Evolutionary conservation across 495 filamentous ascomycete genomes (phyloP).

Genomic region (Neurospora pannonica): DNA sequence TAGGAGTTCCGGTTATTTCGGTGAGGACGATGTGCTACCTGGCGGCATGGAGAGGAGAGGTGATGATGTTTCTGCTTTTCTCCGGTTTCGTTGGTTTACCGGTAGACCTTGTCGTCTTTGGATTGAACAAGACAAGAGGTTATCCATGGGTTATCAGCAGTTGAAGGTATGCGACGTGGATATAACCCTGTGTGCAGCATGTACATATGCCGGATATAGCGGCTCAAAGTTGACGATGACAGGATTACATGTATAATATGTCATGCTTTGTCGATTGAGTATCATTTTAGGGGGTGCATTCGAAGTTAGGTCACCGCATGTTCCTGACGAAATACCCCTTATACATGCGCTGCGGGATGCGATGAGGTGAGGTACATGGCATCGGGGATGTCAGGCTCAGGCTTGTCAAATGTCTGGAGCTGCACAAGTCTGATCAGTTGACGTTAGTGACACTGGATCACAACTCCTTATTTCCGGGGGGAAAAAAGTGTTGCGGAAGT

Average conservation of each 20-base stretch:
- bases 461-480: neutral
- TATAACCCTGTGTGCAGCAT: neutral
- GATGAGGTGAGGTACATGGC: neutral
- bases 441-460: neutral
- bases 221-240: neutral
- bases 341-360: neutral
- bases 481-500: no score
- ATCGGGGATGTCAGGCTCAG: neutral
- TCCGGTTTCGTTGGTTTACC: neutral
- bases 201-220: neutral
- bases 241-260: neutral
- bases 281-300: neutral
- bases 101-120: neutral
- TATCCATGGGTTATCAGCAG: neutral
- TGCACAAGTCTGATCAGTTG: neutral
- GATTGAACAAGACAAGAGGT: neutral
- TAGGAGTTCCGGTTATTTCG: neutral
- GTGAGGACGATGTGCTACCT: neutral
- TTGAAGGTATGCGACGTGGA: neutral
- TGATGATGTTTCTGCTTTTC: neutral
- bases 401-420: neutral
- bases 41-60: neutral
- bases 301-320: neutral
- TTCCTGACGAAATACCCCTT: neutral
- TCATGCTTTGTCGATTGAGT: neutral